Percentiles rank a stretch among this genome's conserved stretches.
Evolutionary conservation across 2,329 filamentous ascomycete genomes (phyloP).

Genomic region (Volutella citrinella): DNA sequence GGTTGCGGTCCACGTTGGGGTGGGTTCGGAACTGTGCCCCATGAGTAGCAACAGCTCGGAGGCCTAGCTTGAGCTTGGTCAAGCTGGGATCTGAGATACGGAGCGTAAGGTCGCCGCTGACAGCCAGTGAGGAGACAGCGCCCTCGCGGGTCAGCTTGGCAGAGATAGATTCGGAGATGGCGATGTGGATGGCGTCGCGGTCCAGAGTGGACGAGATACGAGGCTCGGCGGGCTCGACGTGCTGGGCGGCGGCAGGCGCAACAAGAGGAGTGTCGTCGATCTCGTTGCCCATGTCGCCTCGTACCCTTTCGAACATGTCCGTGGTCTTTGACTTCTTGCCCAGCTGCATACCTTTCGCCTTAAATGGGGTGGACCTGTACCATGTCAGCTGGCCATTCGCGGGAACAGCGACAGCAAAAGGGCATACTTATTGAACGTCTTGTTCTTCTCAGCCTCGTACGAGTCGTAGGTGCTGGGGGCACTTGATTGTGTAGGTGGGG

Average conservation of each 20-base stretch:
- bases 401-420: neutral
- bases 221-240: conserved; percentile 50
- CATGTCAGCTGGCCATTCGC: conserved; percentile 8
- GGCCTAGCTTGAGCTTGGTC: conserved; percentile 85
- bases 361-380: conserved; percentile 60
- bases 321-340: conserved; percentile 98
- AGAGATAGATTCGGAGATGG: conserved; percentile 84
- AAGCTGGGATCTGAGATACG: conserved; percentile 85
- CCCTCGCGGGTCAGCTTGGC: conserved; percentile 89
- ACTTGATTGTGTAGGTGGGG: conserved; percentile 69
- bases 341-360: conserved; percentile 98
- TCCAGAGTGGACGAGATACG: conserved; percentile 67
- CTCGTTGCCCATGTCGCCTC: conserved; percentile 85
- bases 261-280: conserved; percentile 76
- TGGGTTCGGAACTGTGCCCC: conserved; percentile 93
- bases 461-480: conserved; percentile 83
- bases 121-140: conserved; percentile 76
- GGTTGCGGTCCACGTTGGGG: conserved; percentile 88
- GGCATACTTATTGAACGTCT: conserved; percentile 73
- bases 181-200: conserved; percentile 82
- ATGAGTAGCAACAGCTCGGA: conserved; percentile 72
- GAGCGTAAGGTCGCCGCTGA: conserved; percentile 89
- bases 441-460: conserved; percentile 98
- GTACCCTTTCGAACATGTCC: conserved; percentile 95
- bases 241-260: conserved; percentile 47